A percentile compares a stretch with the other conserved stretches of the same genome.
Evolutionary conservation across 202 grass and related monocot species (phyloP).

Genomic region (Carex sylvatica): DNA sequence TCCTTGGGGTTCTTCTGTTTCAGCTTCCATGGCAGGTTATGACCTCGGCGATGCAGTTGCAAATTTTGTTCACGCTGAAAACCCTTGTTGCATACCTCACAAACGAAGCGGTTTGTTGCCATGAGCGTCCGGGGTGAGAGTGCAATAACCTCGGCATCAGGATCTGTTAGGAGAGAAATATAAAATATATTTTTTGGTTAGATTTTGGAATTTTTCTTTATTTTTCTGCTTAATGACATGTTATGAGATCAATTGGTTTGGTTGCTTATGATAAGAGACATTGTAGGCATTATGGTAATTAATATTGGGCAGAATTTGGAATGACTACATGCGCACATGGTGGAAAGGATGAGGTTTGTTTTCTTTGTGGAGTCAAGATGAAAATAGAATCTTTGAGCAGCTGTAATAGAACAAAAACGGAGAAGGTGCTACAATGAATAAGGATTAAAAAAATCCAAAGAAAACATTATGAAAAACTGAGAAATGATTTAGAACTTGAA

Average conservation of each 20-base stretch:
- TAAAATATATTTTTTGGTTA: not conserved
- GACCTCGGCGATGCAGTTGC: constrained; percentile 89
- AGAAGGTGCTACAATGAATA: not conserved
- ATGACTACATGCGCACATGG: not conserved
- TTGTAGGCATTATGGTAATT: not conserved
- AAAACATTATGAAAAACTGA: not conserved
- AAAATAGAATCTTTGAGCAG: constrained; percentile 14
- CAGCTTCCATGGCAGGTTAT: constrained; percentile 98
- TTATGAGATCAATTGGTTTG: constrained; percentile 12
- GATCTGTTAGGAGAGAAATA: constrained; percentile 40
- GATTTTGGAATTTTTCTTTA: constrained; percentile 7
- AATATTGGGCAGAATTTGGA: constrained; percentile 3
- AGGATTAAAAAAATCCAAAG: constrained; percentile 14
- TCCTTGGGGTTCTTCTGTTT: constrained; percentile 81
- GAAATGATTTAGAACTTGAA: not conserved
- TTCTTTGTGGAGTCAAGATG: not conserved
- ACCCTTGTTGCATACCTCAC: constrained; percentile 98
- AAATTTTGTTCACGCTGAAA: constrained; percentile 99
- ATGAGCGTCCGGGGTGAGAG: constrained; percentile 83
- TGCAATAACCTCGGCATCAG: constrained; percentile 93
- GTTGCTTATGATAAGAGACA: not conserved
- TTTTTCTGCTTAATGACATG: not conserved
- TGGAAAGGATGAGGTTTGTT: constrained; percentile 2
- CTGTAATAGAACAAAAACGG: not conserved
- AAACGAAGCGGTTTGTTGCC: constrained; percentile 94